Base-by-base conservation (phyloP, 208 protist genomes). In the Phytomonas serpens region DNA sequence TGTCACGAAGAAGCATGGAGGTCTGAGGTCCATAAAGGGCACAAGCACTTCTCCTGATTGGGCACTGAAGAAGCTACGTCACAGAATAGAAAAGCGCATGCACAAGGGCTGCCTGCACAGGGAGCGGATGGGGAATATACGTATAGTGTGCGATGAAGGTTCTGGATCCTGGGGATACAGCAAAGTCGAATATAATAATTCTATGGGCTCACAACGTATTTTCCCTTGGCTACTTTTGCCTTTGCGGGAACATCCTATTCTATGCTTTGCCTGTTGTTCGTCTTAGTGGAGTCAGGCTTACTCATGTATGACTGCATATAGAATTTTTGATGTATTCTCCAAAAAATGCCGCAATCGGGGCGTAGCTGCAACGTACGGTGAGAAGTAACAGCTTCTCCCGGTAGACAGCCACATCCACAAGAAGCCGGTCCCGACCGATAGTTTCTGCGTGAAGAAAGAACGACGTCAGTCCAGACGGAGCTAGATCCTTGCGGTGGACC, bases 391-490 rank as follows among this genome's bases (percentile, higher is more conserved):
- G 57, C 9, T 42, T 64, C 14, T 78, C 66, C 16, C 61, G 62
- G 72, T 81, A 69, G 29, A 87, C 57, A 19, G 69, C 76, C n/a
- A 79, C 73, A 67, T 88, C 79, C 9, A 81, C 63, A 9, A 84
- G 65, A 34, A 91, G 36, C 29, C 64, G 72, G 66, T 83, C 74
- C 3, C 68, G 69, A 14, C 73, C 69, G 30, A 87, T 77, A 6
- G 86, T 86, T 69, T 92, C 82, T 6, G 79, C 81, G 68, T 73
- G 86, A 4, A 92, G 67, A n/a, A 84, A 79, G 16, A 87, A 38
- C 0, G 65, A 71, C 29, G 78, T 71, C 61, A 80, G 23, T 2
- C 32, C 65, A 34, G 57, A 67, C 33, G 67, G 38, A 36, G 51
- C 16, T 1, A 80, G 0, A 47, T 84, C 80, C 31, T 74, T 70